Base-by-base conservation (phyloP, 148 eudicot species). In the Camellia lanceoleosa region DNA sequence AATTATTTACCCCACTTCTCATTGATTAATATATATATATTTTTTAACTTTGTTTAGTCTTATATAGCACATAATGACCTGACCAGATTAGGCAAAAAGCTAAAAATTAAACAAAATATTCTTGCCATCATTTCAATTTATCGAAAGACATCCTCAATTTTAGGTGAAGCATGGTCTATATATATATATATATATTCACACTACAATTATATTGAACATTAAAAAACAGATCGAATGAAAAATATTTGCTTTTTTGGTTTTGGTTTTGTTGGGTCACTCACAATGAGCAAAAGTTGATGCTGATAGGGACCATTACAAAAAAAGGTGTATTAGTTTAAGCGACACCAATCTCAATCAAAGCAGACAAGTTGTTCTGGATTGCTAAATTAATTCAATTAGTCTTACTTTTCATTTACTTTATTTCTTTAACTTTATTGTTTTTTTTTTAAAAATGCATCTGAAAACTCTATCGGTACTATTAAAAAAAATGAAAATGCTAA, bases 301-400 rank as follows among this genome's bases (percentile, higher is more conserved):
- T 60, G 51, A 43, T n/a, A 30, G 78, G 6, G 77, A 74, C 59
- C 44, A 41, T 9, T 72, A 74, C 14, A 16, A 3, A 5, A 20
- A 73, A 9, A 44, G 55, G 0, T 2, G 9, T 4, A 59, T 43
- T 4, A 75, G 18, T 75, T 14, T 43, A 76, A 46, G 13, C 23
- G 41, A 76, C 16, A 14, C 7, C 60, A 47, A 65, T 77, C 79
- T 77, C 54, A 76, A 76, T 77, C 79, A 77, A 38, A 64, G 79
- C 79, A 77, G 71, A 77, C 79, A 77, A 77, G 20, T 77, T 38
- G 71, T 64, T 23, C 47, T 76, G 42, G 58, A 3, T 49, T 71
- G 51, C 74, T 19, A 47, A 49, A 20, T 71, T 71, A 15, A 60
- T 4, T 60, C n/a, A 15, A 47, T 47, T 3, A 9, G 20, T 19